These are phyloP conservation scores for Phytophthora pluvialis DNA, from an alignment of 352 stramenopile species.

Conservation along the genomic window DNA sequence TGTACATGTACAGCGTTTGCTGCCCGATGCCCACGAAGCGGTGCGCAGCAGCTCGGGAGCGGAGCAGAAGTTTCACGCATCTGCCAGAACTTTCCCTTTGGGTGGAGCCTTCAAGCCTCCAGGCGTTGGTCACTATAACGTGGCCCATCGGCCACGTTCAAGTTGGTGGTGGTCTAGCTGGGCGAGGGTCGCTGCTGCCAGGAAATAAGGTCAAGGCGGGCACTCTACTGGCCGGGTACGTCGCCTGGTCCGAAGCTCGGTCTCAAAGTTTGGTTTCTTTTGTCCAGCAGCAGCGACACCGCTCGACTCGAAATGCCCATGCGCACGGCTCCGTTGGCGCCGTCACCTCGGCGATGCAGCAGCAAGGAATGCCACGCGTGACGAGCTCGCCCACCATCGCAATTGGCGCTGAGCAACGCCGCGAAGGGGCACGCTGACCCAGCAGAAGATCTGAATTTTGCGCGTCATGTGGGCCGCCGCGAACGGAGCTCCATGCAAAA, in stretches of 20 bases:
- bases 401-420: slow-evolving; percentile 8
- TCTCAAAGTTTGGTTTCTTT: slow-evolving; percentile 7
- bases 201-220: too few relatives aligned
- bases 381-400: not conserved
- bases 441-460: slow-evolving; percentile 7
- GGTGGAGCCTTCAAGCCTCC: slow-evolving; percentile 12
- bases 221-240: too few relatives aligned
- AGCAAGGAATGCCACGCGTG: not conserved
- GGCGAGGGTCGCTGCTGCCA: not conserved
- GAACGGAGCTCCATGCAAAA: not conserved
- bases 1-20: too few relatives aligned
- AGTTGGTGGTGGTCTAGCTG: not conserved
- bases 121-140: too few relatives aligned
- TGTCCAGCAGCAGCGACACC: not conserved
- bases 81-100: slow-evolving; percentile 11
- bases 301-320: slow-evolving; percentile 1
- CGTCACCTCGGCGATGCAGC: not conserved
- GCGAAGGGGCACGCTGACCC: slow-evolving; percentile 5
- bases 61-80: slow-evolving; percentile 12
- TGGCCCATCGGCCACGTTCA: too few relatives aligned
- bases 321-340: not conserved
- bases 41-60: slow-evolving; percentile 1
- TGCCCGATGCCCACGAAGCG: slow-evolving; percentile 2
- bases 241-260: not conserved
- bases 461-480: not conserved